Conservation (phyloP, 1,284 basidiomycete genomes). For the Takashimella tepidaria region DNA sequence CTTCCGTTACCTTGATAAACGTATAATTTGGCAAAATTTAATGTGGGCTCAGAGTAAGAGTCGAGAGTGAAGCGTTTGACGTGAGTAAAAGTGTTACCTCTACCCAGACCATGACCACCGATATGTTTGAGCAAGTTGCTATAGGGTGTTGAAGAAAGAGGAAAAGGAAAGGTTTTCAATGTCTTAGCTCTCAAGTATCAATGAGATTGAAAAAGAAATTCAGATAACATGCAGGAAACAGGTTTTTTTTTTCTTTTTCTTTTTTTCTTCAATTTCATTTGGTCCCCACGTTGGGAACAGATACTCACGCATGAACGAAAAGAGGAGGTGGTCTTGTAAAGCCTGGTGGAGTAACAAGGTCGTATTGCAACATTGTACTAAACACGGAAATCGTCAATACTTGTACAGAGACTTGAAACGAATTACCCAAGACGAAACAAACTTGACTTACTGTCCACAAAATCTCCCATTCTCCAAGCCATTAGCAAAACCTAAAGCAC, state of each 20-base stretch:
- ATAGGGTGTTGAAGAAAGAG: constrained; percentile 8
- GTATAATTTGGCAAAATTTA: constrained; percentile 41
- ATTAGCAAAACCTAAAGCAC: constrained; percentile 41
- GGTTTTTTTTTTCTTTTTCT: too few relatives aligned
- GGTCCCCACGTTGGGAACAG: not conserved
- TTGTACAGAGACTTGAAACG: constrained; percentile 1
- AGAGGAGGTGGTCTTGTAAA: constrained; percentile 26
- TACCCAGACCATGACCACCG: constrained; percentile 15
- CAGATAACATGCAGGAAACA: too few relatives aligned
- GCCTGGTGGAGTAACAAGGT: constrained; percentile 26
- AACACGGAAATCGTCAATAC: not conserved
- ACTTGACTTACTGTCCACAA: constrained; percentile 51
- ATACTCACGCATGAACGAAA: constrained; percentile 37
- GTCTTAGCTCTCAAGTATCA: too few relatives aligned
- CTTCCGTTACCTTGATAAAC: constrained; percentile 42
- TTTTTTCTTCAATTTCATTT: not conserved
- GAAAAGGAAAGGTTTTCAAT: not conserved
- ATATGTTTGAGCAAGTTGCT: constrained; percentile 52
- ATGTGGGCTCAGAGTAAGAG: constrained; percentile 19
- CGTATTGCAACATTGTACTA: constrained; percentile 42
- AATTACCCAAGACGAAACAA: not conserved
- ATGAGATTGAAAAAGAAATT: not conserved
- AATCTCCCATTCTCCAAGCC: constrained; percentile 34
- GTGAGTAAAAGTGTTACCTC: constrained; percentile 39
- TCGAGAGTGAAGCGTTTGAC: constrained; percentile 39